phyloP scores from a whole-genome alignment of 2,329 filamentous ascomycete genomes.

The Pyricularia pennisetigena region DNA sequence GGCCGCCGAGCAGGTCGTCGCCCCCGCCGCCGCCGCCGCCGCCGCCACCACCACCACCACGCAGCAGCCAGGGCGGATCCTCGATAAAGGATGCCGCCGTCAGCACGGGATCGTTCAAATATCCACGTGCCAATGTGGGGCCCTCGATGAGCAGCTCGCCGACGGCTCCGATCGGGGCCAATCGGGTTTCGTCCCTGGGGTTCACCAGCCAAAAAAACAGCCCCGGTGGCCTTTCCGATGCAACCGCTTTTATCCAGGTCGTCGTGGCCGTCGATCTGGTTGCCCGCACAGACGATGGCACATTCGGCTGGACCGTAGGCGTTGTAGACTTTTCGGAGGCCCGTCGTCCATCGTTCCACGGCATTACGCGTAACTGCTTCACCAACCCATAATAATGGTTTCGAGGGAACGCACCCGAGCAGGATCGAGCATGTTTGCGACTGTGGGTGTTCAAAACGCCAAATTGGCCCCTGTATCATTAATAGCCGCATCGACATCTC shows the following conservation, averaged over 20 bases:
- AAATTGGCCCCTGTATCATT: neutral
- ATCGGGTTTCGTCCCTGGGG: neutral
- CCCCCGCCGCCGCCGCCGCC: no score
- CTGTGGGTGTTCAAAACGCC: neutral
- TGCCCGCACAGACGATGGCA: neutral
- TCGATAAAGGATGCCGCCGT: neutral
- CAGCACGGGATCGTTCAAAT: neutral
- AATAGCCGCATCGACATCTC: neutral
- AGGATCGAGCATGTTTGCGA: constrained; percentile 18
- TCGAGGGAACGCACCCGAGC: neutral
- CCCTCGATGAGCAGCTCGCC: constrained; percentile 1
- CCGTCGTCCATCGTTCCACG: neutral
- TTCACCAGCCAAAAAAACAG: neutral
- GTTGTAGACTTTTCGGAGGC: constrained; percentile 9
- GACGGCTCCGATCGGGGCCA: neutral
- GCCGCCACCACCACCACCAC: no score
- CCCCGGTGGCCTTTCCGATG: constrained; percentile 7
- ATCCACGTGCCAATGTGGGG: neutral
- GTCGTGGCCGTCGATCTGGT: neutral
- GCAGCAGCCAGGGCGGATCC: neutral
- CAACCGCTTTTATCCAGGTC: neutral
- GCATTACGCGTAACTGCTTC: constrained; percentile 24
- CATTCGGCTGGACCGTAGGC: constrained; percentile 49
- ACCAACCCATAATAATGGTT: constrained; percentile 46
- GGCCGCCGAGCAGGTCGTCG: no score